Evolutionary conservation across 2,329 filamentous ascomycete genomes (phyloP), one percentile per base, ranked within the genome.

Genomic region (Phoma herbarum): DNA sequence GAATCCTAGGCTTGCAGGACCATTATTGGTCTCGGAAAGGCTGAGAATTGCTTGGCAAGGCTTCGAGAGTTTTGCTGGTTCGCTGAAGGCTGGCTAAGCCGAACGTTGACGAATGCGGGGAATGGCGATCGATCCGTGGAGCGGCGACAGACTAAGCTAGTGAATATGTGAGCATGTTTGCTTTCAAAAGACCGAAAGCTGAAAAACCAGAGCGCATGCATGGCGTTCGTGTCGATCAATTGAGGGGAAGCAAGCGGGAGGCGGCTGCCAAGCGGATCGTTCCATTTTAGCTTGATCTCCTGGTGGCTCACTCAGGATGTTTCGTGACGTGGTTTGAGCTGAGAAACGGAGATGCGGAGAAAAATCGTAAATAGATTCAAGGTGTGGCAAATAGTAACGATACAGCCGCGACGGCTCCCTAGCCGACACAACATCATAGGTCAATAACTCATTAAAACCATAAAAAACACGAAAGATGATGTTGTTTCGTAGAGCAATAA

Each of bases 321-420:
- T 26, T 14, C 16, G 20, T 48, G 44, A 42, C 35, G 14, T 54
- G 33, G 26, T 16, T 20, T 20, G 26, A 46, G 20, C 50, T 39
- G 29, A 12, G 25, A 14, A 45, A 6, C 7, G 43, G 16, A 2
- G 16, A 28, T 7, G 26, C 2, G 23, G 25, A 45, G 18, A 20
- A 31, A 2, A 26, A 18, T 53, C 25, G 18, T 23, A n/a, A 35
- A 46, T 29, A 46, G n/a, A 47, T 14, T 42, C 12, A 31, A 16
- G 35, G 26, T 22, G 20, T 26, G 35, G 35, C 28, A 33, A 25
- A 16, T 8, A 22, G 37, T 43, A 44, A 33, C 33, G 20, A 48
- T 47, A 33, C 28, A 20, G 35, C 43, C 44, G 42, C 4, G 44
- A 48, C 44, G 43, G 44, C 52, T 48, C 44, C 44, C 43, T 35